Evolutionary conservation across 768 basidiomycete genomes (phyloP), one percentile per base, ranked within the genome.

Genomic region (Russula foetens): DNA sequence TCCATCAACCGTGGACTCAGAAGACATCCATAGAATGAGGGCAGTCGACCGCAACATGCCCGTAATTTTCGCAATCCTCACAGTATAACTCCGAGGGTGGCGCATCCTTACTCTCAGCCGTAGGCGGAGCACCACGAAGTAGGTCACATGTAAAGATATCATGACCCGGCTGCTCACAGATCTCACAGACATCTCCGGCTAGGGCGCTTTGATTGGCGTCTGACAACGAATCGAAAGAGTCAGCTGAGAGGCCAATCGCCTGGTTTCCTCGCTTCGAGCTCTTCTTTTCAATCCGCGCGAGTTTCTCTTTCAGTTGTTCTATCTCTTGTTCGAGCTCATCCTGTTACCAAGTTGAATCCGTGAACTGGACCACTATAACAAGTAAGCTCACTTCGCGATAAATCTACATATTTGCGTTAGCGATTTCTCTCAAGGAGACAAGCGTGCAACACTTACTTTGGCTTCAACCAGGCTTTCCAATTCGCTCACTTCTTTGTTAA

Each of bases 391-490:
- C 87, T 71, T 93, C 92, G 44, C 86, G 85, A 69, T 93, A 92
- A 64, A 94, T 93, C 90, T 92, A 62, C 14, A 39, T 31, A 11
- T 5, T 31, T 49, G 53, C 21, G n/a, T 64, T 19, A 29, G 24
- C 24, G 21, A 29, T 19, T 26, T 12, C 23, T 11, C 41, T 52
- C 33, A 29, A 35, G 33, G 38, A 58, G 23, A 62, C 12, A 29
- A 19, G 45, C 33, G 19, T 57, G 15, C 9, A 23, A 44, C n/a
- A 51, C 67, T 69, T 62, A 91, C 92, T 83, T 97, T 98, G 56
- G 90, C 82, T 71, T 99, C 96, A n/a, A 98, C 85, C 44, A 99
- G 77, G 41, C 86, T 81, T 72, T 98, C 96, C 21, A 98, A 79
- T 70, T 98, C 94, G 56, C 86, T 84, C 53, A 98, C 88, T 75